Evolutionary conservation across 345 rosid genomes (phyloP).

Genomic region (Bruguiera sexangula): DNA sequence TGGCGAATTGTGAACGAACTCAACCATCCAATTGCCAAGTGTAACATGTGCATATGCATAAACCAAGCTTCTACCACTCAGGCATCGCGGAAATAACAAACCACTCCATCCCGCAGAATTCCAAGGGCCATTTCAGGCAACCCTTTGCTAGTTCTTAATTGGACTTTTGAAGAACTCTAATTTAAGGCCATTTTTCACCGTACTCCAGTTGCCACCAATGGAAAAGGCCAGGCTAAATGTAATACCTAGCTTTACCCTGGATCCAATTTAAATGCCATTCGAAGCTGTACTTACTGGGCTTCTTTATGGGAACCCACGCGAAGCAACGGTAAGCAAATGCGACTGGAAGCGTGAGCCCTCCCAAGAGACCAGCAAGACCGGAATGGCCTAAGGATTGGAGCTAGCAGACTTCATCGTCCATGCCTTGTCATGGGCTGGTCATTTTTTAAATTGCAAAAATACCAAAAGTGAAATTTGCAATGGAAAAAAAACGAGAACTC

Average conservation of each 20-base stretch:
- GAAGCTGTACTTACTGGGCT: constrained; percentile 77
- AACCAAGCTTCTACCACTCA: neutral
- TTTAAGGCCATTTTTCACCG: constrained; percentile 79
- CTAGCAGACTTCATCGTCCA: no score
- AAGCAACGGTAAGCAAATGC: constrained; percentile 96
- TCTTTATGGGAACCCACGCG: constrained; percentile 91
- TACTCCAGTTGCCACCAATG: constrained; percentile 86
- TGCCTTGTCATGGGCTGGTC: no score
- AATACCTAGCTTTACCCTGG: constrained; percentile 83
- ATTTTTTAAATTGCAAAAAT: no score
- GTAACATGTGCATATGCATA: no score
- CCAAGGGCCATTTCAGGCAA: neutral
- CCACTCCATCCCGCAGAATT: neutral
- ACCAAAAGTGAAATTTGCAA: no score
- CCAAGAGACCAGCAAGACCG: constrained; percentile 81
- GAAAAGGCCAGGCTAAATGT: constrained; percentile 88
- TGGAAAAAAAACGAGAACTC: no score
- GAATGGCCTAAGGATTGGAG: constrained; percentile 20
- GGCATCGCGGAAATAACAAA: neutral
- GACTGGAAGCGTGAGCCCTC: constrained; percentile 89
- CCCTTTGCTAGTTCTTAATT: neutral
- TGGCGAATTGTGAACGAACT: no score
- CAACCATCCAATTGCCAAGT: no score
- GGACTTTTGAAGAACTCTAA: constrained; percentile 49
- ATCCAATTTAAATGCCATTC: constrained; percentile 90